These are phyloP conservation scores for Phoma herbarum DNA, from an alignment of 2,329 filamentous ascomycete species.

Conservation along the genomic window DNA sequence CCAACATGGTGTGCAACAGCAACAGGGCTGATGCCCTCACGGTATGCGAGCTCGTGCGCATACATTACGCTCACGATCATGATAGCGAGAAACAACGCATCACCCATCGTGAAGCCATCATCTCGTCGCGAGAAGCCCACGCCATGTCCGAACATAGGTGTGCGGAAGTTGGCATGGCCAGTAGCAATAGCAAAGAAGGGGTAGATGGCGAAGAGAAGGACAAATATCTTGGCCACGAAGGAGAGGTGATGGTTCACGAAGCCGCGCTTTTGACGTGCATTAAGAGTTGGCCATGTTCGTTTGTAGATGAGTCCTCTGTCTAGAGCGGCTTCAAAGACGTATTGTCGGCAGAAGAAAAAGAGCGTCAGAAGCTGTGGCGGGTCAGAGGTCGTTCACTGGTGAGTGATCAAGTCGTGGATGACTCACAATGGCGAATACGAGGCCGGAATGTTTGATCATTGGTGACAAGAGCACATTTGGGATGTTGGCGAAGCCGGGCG, in stretches of 20 bases:
- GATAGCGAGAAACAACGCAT: conserved; percentile 17
- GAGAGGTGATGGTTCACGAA: conserved; percentile 20
- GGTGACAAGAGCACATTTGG: conserved; percentile 13
- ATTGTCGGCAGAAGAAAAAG: conserved; percentile 14
- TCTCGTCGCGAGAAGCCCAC: not conserved
- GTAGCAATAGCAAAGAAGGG: conserved; percentile 17
- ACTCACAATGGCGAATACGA: conserved; percentile 20
- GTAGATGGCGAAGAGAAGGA: conserved; percentile 21
- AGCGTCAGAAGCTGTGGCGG: conserved; percentile 8
- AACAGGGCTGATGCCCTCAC: conserved; percentile 18
- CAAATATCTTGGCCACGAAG: conserved; percentile 12
- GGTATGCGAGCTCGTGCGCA: conserved; percentile 16
- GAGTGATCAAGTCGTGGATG: not conserved
- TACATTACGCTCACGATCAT: conserved; percentile 22
- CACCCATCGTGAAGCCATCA: conserved; percentile 17
- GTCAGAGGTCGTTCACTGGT: not conserved
- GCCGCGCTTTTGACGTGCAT: conserved; percentile 16
- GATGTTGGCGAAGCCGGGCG: conserved; percentile 12
- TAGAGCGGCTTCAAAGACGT: conserved; percentile 16
- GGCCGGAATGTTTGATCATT: conserved; percentile 15
- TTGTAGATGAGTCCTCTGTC: conserved; percentile 14
- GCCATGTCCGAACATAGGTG: conserved; percentile 7
- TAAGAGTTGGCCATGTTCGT: conserved; percentile 16
- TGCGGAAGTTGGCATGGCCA: conserved; percentile 14
- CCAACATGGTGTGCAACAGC: conserved; percentile 20